Evolutionary conservation across 2,329 filamentous ascomycete genomes (phyloP), one percentile per base, ranked within the genome.

Genomic region (Harringtonia aguacate): DNA sequence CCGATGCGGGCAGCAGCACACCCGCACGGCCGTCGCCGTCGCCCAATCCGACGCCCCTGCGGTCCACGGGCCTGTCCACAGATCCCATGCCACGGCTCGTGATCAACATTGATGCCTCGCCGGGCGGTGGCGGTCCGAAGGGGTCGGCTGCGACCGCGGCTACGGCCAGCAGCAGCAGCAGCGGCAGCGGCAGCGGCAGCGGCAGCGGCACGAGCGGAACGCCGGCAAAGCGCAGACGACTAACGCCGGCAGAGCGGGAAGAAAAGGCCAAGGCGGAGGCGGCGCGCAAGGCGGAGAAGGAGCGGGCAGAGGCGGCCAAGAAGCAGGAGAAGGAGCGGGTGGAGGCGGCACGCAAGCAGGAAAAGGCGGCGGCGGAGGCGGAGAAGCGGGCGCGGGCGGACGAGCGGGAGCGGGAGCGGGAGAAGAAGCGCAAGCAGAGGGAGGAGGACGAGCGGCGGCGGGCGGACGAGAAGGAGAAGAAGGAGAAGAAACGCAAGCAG

Each of bases 401-500:
- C 30, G 55, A 57, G 31, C 58, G 55, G 22, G 55, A 61, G 46
- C 52, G 53, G 40, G 57, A 56, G 44, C 58, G 55, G 22, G 55
- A 61, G 46, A 52, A 53, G 40, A 57, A 56, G 44, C 58, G 58
- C 24, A 65, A 63, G 43, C 65, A 65, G 45, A 62, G 66, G 40
- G 67, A 70, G 43, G 49, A 59, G 35, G 55, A 58, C n/a, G 53
- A 55, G 39, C 51, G 46, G 22, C 41, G 43, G 1, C 51, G 57
- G 34, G 59, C 56, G 29, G 60, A 65, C 37, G 67, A 71, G 48
- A 61, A 60, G 12, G 63, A 65, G 14, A 65, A 65, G 48, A 61
- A 60, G 12, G 63, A 65, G 14, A 65, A 65, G 47, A 73, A 72
- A 55, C 68, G 64, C 52, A 61, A 61, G 27, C 67, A 72, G 50